These are phyloP conservation scores for Eucalyptus curtisii DNA, from an alignment of 345 rosid genomes.

Conservation along the genomic window DNA sequence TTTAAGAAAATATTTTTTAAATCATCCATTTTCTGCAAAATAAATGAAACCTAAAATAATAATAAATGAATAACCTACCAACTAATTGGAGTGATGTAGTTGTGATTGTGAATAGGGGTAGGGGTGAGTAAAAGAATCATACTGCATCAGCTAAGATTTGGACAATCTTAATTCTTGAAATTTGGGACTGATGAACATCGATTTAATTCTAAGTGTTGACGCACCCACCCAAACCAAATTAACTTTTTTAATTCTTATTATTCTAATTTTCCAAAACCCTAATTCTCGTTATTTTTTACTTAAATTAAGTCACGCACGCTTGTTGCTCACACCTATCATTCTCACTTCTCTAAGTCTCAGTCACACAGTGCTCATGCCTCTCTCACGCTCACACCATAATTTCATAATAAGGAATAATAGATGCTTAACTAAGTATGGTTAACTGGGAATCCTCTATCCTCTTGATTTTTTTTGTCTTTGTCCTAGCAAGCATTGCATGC, in stretches of 20 bases:
- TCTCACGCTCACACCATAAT: background rate
- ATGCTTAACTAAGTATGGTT: background rate
- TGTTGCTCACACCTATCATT: background rate
- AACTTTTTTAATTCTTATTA: background rate
- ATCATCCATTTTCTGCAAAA: too few relatives aligned
- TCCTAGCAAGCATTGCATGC: background rate
- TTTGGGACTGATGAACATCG: background rate
- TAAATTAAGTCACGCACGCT: accelerated
- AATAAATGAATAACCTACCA: background rate
- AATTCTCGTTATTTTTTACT: background rate
- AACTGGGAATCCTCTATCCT: background rate
- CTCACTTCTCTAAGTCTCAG: background rate
- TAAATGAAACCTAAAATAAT: too few relatives aligned
- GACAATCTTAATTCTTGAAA: background rate
- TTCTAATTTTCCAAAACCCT: background rate
- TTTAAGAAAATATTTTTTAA: too few relatives aligned
- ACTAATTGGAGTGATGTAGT: background rate
- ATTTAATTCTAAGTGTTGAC: background rate
- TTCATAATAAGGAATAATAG: too few relatives aligned
- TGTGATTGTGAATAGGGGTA: background rate
- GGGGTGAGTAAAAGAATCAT: background rate
- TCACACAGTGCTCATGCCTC: background rate
- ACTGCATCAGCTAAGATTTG: accelerated
- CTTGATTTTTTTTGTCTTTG: background rate
- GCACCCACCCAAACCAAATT: accelerated